Base-by-base conservation (phyloP, 345 rosid genomes). In the Sonneratia caseolaris region DNA sequence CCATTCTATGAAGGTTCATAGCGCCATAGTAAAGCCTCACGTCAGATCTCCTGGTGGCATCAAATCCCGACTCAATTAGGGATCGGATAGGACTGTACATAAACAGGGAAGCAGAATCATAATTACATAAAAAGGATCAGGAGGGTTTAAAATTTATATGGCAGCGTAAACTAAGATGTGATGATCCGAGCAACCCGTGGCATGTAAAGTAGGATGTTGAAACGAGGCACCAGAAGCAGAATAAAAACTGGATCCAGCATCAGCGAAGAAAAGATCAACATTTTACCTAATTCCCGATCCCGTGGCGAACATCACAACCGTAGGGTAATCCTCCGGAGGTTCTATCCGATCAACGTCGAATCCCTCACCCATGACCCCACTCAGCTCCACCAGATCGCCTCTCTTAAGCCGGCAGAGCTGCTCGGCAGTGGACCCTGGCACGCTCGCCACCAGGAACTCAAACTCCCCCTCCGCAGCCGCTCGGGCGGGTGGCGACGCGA, bases 21-120 rank as follows among this genome's bases (percentile, higher is more conserved):
- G 94, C 98, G 37, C 98, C 98, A 67, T 95, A 95, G 78, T 92
- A 95, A 40, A 95, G 86, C 80, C 98, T 89, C 32, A 90, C 99
- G 53, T 92, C 96, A 3, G 86, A 80, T 81, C 99, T 86, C 79
- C 79, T 83, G 67, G 79, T 74, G n/a, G 94, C 94, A 68, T 82
- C 76, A 74, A 95, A 92, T 74, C 98, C 98, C 37, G 97, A 81
- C 77, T 95, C 99, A 45, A 95, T 87, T 35, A 92, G 86, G 47
- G 98, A 92, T 68, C 99, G 87, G 69, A 95, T 88, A 72, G 99
- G 94, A 79, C 97, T 92, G 90, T 79, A 87, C 37, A 76, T 32
- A 55, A 76, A 38, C 80, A 40, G 37, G 67, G 21, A 42, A 9
- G 35, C 8, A 3, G 57, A 27, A 9, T 42, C 45, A 64, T 51